Conservation (phyloP, 768 basidiomycete genomes). For the Rhodotorula babjevae region DNA sequence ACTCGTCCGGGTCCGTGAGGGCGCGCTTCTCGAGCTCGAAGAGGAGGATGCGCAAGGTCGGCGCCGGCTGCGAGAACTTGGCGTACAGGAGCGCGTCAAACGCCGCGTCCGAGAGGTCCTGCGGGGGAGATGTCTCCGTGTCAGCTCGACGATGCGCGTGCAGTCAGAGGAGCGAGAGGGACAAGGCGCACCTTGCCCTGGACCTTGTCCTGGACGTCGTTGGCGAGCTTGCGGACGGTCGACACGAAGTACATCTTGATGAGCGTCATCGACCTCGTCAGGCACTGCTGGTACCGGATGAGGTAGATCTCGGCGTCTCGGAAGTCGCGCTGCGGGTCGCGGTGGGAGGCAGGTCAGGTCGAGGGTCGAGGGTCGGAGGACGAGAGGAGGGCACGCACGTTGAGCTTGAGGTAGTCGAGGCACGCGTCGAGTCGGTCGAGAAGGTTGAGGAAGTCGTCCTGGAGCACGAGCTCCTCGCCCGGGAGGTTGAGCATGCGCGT, state of each 20-base stretch:
- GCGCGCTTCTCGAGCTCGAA: conserved; percentile 71
- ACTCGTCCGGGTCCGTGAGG: conserved; percentile 63
- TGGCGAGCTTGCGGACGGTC: conserved; percentile 68
- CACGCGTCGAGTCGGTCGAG: conserved; percentile 92
- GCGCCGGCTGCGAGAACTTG: conserved; percentile 69
- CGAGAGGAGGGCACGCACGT: conserved; percentile 57
- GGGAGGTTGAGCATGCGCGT: conserved; percentile 92
- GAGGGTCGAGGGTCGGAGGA: not conserved
- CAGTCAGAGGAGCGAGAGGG: not conserved
- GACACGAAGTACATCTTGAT: conserved; percentile 96
- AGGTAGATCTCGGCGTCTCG: conserved; percentile 88
- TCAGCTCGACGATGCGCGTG: not conserved
- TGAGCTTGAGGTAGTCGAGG: conserved; percentile 77
- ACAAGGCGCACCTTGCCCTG: conserved; percentile 60
- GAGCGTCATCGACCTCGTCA: conserved; percentile 95
- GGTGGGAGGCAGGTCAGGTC: not conserved
- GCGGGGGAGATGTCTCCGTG: not conserved
- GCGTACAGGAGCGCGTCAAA: conserved; percentile 77
- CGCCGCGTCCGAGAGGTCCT: conserved; percentile 59
- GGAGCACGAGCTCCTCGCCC: conserved; percentile 81
- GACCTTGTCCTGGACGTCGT: conserved; percentile 70
- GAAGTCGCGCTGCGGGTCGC: conserved; percentile 66
- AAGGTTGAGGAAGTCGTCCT: conserved; percentile 90
- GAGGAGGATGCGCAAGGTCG: conserved; percentile 69
- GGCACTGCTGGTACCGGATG: conserved; percentile 95